A percentile compares a stretch with the other conserved stretches of the same genome.
These are phyloP conservation scores for Daldinia eschscholtzii DNA, from an alignment of 2,329 filamentous ascomycete genomes.

Conservation along the genomic window DNA sequence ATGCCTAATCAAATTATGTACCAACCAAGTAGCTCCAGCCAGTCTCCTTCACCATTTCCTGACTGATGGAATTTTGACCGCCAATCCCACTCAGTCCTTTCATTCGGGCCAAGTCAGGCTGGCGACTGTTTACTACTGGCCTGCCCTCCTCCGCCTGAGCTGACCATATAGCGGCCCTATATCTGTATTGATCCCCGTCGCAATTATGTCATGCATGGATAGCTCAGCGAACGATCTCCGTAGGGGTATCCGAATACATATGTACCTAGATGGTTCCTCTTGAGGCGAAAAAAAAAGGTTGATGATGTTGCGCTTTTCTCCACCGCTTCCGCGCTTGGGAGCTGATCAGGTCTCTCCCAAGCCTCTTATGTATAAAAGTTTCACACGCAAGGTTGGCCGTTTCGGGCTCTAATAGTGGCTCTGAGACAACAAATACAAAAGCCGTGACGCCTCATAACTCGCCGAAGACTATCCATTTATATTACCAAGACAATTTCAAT, in stretches of 20 bases:
- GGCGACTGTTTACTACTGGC: conserved; percentile 33
- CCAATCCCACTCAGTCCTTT: conserved; percentile 33
- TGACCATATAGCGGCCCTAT: conserved; percentile 40
- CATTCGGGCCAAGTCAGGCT: conserved; percentile 42
- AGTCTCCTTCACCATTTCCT: conserved; percentile 22
- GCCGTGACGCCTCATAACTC: conserved; percentile 31
- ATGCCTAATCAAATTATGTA: conserved; percentile 33
- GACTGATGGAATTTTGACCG: conserved; percentile 37
- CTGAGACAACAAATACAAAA: conserved; percentile 39
- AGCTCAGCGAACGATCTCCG: conserved; percentile 53
- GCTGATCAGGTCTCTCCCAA: conserved; percentile 40
- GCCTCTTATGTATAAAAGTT: conserved; percentile 41
- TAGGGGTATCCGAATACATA: conserved; percentile 45
- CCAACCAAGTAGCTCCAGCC: conserved; percentile 22
- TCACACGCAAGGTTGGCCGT: conserved; percentile 36
- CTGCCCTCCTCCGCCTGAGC: conserved; percentile 31
- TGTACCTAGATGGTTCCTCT: conserved; percentile 39
- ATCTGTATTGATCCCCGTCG: conserved; percentile 45
- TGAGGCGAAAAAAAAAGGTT: conserved; percentile 38
- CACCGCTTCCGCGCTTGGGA: conserved; percentile 43
- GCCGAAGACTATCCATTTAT: conserved; percentile 30
- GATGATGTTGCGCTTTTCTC: conserved; percentile 46
- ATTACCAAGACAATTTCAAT: conserved; percentile 32
- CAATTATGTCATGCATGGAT: conserved; percentile 63
- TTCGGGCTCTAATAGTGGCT: conserved; percentile 40